Base-by-base conservation (phyloP, 345 rosid genomes). In the Corymbia maculata region DNA sequence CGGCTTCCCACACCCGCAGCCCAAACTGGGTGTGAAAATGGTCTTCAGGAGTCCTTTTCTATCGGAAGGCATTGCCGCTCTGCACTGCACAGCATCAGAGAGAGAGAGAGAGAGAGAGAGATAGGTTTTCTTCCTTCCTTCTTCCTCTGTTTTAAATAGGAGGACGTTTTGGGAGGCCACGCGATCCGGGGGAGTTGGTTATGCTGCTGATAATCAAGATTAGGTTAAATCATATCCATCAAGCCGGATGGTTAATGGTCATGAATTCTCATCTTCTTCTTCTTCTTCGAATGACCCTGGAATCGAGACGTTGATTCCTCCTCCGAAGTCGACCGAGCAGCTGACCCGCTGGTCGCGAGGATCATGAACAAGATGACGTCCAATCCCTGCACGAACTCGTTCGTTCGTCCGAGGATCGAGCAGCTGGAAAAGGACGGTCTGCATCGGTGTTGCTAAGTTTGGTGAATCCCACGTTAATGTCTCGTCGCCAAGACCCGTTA, bases 1-100 rank as follows among this genome's bases (percentile, higher is more conserved):
- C 15, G 90, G 59, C 64, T 86, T 87, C 87, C 92, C 85, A 19
- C 94, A 93, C 28, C 91, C 88, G 7, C 92, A 89, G 57, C 88
- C 86, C 85, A 86, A 55, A 75, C 75, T 66, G 19, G 88, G 66
- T 57, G 52, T 49, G 75, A 86, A 70, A 32, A 90, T 50, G n/a
- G 87, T 57, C 87, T 88, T 89, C n/a, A 89, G 66, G 55, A 88
- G 17, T n/a, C 19, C 86, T 84, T 88, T 90, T 88, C 89, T 87
- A 52, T n/a, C 66, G 68, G 90, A 51, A 85, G 90, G 85, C 91
- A 89, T 79, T 26, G 42, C 47, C 42, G 42, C 47, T 70, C 47
- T 70, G 47, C 82, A 70, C 82, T 17, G 82, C 26, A 16, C 45
- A 32, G 80, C 47, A 70, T 11, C 47, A 24, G 16, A 51, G 24